phyloP scores from a whole-genome alignment of 371 early-diverging fungal species.

The Rhizomucor pusillus region DNA sequence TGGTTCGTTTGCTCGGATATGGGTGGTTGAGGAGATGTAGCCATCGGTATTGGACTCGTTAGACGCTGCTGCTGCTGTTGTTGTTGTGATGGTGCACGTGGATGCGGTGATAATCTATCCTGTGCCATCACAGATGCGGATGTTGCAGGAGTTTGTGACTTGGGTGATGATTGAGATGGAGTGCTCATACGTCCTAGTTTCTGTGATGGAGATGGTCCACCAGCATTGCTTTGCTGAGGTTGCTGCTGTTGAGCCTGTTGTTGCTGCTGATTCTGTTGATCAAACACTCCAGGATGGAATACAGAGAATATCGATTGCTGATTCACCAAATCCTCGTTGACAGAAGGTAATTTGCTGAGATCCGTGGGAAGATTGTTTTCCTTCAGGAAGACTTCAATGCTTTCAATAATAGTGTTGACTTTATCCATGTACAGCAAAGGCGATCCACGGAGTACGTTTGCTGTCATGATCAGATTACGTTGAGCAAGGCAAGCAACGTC shows the following conservation, averaged over 20 bases:
- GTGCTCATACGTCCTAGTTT: background rate
- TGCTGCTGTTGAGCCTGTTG: background rate
- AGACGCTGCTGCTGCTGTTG: conserved; percentile 6
- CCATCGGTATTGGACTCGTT: conserved; percentile 10
- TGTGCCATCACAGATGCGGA: background rate
- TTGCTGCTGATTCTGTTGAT: conserved; percentile 6
- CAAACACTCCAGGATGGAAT: conserved; percentile 32
- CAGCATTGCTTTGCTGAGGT: background rate
- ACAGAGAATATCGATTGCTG: conserved; percentile 38
- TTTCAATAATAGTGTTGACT: conserved; percentile 41
- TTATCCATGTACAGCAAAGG: conserved; percentile 53
- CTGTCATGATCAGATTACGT: conserved; percentile 41
- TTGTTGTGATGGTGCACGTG: background rate
- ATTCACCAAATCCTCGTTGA: conserved; percentile 35
- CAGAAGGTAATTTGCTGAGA: conserved; percentile 34
- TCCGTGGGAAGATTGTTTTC: conserved; percentile 24
- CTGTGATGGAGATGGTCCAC: too few relatives aligned
- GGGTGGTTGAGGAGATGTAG: conserved; percentile 8
- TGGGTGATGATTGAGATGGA: conserved; percentile 1
- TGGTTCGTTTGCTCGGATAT: conserved; percentile 4
- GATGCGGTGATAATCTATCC: background rate
- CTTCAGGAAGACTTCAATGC: conserved; percentile 34
- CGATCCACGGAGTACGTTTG: conserved; percentile 35
- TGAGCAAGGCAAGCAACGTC: conserved; percentile 39
- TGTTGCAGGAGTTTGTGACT: background rate